These are phyloP conservation scores for Chaetomium cochliodes DNA, from an alignment of 495 filamentous ascomycete species.

Conservation along the genomic window DNA sequence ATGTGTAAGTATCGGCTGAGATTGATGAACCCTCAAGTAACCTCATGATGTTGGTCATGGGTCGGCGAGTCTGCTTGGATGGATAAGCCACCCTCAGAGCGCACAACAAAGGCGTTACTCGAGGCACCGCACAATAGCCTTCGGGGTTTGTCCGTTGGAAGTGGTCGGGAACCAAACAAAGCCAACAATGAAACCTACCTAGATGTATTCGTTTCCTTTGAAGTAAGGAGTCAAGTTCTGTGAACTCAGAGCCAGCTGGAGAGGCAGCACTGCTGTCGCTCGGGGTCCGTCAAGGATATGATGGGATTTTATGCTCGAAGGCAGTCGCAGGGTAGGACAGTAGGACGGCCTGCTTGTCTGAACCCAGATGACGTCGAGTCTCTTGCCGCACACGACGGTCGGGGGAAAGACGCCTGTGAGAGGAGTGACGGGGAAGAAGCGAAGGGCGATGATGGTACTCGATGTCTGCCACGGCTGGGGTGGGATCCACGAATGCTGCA, in stretches of 20 bases:
- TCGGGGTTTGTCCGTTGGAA: neutral
- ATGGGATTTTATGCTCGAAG: conserved; percentile 28
- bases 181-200: conserved; percentile 21
- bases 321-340: conserved; percentile 35
- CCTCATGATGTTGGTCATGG: conserved; percentile 9
- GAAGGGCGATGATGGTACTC: conserved; percentile 20
- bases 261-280: conserved; percentile 39
- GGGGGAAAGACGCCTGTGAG: conserved; percentile 34
- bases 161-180: neutral
- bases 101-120: conserved; percentile 23
- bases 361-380: conserved; percentile 33
- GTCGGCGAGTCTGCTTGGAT: neutral
- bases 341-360: conserved; percentile 32
- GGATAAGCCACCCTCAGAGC: neutral
- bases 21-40: neutral
- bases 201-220: conserved; percentile 10
- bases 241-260: conserved; percentile 42
- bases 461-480: conserved; percentile 1
- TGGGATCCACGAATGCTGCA: too few species aligned
- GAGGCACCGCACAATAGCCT: conserved; percentile 1
- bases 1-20: neutral
- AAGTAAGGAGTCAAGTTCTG: conserved; percentile 18
- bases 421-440: conserved; percentile 37
- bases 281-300: conserved; percentile 41
- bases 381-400: conserved; percentile 26